These are phyloP conservation scores for Thymus quinquecostatus DNA, from an alignment of 257 asterid species.

Conservation along the genomic window DNA sequence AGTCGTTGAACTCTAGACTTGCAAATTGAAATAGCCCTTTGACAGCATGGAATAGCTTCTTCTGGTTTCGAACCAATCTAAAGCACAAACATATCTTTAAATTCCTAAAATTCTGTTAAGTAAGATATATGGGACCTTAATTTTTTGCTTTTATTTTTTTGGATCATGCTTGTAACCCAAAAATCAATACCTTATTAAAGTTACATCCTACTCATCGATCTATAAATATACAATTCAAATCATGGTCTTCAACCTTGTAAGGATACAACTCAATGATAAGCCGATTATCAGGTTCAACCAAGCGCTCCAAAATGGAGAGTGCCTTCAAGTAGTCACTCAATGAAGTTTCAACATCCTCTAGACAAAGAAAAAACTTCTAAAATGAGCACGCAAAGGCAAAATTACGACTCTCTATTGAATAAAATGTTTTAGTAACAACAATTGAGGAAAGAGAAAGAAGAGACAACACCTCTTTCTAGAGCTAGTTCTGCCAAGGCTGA, in stretches of 20 bases:
- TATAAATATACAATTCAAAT: background rate
- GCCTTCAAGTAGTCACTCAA: constrained; percentile 89
- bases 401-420: constrained; percentile 1
- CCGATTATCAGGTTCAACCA: constrained; percentile 93
- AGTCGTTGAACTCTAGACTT: constrained; percentile 74
- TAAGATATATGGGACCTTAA: constrained; percentile 16
- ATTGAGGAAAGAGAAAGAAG: background rate
- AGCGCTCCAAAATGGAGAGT: constrained; percentile 73
- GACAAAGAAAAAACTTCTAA: constrained; percentile 29
- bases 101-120: constrained; percentile 70
- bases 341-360: constrained; percentile 99
- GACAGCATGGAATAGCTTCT: constrained; percentile 76
- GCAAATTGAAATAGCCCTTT: constrained; percentile 80
- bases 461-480: constrained; percentile 85
- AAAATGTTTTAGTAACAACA: background rate
- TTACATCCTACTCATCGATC: background rate
- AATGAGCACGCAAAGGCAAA: constrained; percentile 24
- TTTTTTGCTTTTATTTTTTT: background rate
- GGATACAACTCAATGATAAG: constrained; percentile 95
- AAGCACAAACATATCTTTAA: constrained; percentile 89
- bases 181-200: background rate
- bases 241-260: constrained; percentile 17
- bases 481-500: constrained; percentile 97
- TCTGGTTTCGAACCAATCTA: constrained; percentile 82
- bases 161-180: background rate